phyloP scores from a whole-genome alignment of 2,329 filamentous ascomycete species.

The Colletotrichum aenigma region DNA sequence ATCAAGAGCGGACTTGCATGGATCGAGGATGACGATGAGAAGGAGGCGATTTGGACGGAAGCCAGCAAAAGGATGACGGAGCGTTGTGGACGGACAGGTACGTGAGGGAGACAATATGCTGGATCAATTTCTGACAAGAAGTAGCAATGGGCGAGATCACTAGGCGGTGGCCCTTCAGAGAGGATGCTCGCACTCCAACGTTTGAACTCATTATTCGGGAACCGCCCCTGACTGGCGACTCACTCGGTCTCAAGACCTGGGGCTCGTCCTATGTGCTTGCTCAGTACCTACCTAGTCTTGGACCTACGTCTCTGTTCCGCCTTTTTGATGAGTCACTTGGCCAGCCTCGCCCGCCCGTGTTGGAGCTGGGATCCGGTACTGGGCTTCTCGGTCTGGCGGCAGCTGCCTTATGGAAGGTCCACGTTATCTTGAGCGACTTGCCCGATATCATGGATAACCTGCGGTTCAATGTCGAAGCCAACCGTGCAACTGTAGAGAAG shows the following conservation, averaged over 20 bases:
- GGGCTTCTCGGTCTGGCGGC: conserved; percentile 89
- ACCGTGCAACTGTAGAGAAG: conserved; percentile 58
- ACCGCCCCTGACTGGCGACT: conserved; percentile 85
- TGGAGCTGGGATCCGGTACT: conserved; percentile 90
- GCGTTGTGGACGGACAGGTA: conserved; percentile 78
- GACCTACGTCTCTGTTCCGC: conserved; percentile 46
- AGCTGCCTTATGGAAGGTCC: conserved; percentile 69
- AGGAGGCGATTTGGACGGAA: conserved; percentile 75
- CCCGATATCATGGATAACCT: conserved; percentile 85
- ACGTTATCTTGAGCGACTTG: conserved; percentile 81
- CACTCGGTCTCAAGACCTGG: conserved; percentile 94
- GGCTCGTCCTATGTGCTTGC: conserved; percentile 87
- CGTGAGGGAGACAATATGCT: conserved; percentile 15
- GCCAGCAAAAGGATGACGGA: conserved; percentile 84
- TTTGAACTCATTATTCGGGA: conserved; percentile 80
- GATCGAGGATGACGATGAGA: conserved; percentile 69
- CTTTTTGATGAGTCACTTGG: conserved; percentile 43
- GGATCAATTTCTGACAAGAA: neutral
- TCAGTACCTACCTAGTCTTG: conserved; percentile 64
- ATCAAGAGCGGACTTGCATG: conserved; percentile 71
- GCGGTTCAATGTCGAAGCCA: conserved; percentile 71
- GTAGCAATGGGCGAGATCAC: conserved; percentile 62
- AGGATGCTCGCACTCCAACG: conserved; percentile 31
- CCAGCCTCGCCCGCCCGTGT: conserved; percentile 40
- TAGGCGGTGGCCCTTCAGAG: conserved; percentile 56